These are phyloP conservation scores for Angophora floribunda DNA, from an alignment of 345 rosid genomes.

Conservation along the genomic window DNA sequence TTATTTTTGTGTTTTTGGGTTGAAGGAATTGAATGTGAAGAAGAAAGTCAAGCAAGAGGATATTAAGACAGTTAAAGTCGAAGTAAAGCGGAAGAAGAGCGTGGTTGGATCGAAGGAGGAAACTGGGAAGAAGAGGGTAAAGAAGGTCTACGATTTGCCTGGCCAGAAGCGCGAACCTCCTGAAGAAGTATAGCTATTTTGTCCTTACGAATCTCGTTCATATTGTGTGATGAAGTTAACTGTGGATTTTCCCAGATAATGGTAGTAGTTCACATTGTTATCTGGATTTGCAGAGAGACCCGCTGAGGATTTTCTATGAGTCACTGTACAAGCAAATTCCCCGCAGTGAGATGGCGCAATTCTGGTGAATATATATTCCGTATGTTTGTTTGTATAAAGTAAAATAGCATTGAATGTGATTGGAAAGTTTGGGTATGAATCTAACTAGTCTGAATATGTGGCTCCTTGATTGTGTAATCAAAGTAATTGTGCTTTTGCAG, in stretches of 20 bases:
- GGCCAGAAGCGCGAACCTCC: constrained; percentile 91
- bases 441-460: not conserved
- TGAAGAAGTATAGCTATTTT: constrained; percentile 38
- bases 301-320: constrained; percentile 87
- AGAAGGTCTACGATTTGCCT: constrained; percentile 72
- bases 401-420: not conserved
- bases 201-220: not conserved
- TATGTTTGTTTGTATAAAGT: not conserved
- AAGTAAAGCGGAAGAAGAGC: not conserved
- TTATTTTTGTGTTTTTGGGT: not conserved
- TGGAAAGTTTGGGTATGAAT: not conserved
- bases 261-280: not conserved
- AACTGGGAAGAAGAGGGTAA: constrained; percentile 54
- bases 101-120: not conserved
- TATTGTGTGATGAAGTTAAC: not conserved
- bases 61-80: not conserved
- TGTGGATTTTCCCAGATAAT: not conserved
- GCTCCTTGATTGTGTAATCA: not conserved
- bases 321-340: constrained; percentile 71
- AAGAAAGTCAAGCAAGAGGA: constrained; percentile 17
- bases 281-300: constrained; percentile 74
- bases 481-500: not conserved
- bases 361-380: constrained; percentile 49
- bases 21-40: constrained; percentile 43
- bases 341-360: constrained; percentile 81